These are phyloP conservation scores for Penicillium sclerotigenum DNA, from an alignment of 2,329 filamentous ascomycete species.

Conservation along the genomic window DNA sequence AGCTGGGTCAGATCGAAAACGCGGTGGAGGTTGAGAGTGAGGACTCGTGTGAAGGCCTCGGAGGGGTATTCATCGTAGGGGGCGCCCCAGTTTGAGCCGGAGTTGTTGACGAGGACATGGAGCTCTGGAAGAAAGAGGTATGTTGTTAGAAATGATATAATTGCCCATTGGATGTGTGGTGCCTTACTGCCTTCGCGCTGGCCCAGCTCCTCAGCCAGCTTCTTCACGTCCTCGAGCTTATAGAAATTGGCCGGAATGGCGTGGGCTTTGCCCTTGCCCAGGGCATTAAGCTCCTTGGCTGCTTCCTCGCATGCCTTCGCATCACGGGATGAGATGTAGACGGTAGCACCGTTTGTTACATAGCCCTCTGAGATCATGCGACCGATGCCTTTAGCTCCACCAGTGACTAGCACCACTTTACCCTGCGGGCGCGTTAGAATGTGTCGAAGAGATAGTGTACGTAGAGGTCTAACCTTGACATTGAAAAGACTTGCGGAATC, in stretches of 20 bases:
- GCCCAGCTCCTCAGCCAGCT: constrained; percentile 48
- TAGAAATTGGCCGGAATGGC: constrained; percentile 53
- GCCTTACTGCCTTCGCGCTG: constrained; percentile 56
- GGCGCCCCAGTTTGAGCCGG: constrained; percentile 54
- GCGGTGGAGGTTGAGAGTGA: constrained; percentile 54
- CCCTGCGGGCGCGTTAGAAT: constrained; percentile 27
- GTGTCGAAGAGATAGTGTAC: constrained; percentile 51
- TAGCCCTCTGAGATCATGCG: constrained; percentile 57
- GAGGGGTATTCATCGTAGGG: constrained; percentile 59
- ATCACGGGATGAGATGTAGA: constrained; percentile 55
- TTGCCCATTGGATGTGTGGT: constrained; percentile 37
- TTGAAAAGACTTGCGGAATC: constrained; percentile 56
- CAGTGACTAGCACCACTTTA: constrained; percentile 51
- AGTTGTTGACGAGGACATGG: constrained; percentile 52
- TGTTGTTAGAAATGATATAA: background rate
- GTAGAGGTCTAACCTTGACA: constrained; percentile 52
- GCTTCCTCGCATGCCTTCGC: constrained; percentile 50
- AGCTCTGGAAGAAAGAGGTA: constrained; percentile 34
- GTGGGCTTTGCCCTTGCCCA: constrained; percentile 52
- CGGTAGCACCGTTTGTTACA: constrained; percentile 51
- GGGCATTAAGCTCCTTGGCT: constrained; percentile 47
- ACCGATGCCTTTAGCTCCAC: constrained; percentile 51
- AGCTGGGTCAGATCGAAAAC: constrained; percentile 50
- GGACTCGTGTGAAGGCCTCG: constrained; percentile 56
- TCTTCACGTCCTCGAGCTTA: constrained; percentile 51